Evolutionary conservation across 2,329 filamentous ascomycete genomes (phyloP).

Genomic region (Scopulariopsis brevicaulis): DNA sequence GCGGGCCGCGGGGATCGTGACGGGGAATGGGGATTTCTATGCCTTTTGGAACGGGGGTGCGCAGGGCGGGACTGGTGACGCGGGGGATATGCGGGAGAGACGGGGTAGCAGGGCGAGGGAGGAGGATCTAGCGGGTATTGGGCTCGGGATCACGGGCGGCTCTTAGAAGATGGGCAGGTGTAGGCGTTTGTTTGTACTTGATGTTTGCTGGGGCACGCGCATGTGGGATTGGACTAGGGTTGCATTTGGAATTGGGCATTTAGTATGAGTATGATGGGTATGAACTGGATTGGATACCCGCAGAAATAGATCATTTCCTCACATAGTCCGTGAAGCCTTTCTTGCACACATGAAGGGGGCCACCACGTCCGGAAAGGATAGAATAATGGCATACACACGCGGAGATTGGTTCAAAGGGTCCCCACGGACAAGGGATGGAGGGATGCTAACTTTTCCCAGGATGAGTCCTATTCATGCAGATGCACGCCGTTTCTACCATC

Average conservation of each 20-base stretch:
- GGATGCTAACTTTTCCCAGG: too few species aligned
- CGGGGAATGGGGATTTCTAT: constrained; percentile 5
- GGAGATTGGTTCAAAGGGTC: too few species aligned
- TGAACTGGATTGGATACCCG: not conserved
- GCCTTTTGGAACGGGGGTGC: constrained; percentile 4
- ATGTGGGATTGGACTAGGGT: not conserved
- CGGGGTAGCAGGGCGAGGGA: not conserved
- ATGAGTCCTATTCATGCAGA: too few species aligned
- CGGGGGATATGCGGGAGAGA: not conserved
- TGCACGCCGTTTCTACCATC: too few species aligned
- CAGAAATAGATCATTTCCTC: not conserved
- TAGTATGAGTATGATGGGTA: too few species aligned
- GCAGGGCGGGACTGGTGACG: not conserved
- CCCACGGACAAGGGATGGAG: too few species aligned
- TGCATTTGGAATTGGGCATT: not conserved
- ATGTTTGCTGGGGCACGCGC: not conserved
- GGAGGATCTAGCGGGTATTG: not conserved
- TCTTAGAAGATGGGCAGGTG: not conserved
- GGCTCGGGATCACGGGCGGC: not conserved
- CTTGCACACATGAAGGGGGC: not conserved
- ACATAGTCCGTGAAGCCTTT: not conserved
- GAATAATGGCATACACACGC: too few species aligned
- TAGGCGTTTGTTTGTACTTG: not conserved
- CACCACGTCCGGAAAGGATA: too few species aligned
- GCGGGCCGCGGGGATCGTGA: constrained; percentile 7